Conservation (phyloP, 2,329 filamentous ascomycete genomes). For the Annulohypoxylon truncatum region DNA sequence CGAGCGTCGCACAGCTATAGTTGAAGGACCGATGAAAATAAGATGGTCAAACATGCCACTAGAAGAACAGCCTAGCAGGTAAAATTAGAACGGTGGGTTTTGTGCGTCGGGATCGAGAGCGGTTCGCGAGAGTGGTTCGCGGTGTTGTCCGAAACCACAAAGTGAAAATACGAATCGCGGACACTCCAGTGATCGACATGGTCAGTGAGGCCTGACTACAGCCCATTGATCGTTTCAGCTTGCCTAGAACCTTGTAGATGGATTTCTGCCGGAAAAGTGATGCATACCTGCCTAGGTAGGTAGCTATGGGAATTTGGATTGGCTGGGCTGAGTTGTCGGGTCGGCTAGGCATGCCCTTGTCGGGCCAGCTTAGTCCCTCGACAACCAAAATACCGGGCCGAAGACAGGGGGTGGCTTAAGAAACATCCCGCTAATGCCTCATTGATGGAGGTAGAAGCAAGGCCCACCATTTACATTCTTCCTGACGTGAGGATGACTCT, state of each 20-base stretch:
- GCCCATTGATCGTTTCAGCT: constrained; percentile 21
- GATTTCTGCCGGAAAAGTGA: constrained; percentile 6
- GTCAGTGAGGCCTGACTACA: constrained; percentile 8
- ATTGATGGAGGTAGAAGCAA: constrained; percentile 13
- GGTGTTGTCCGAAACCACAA: constrained; percentile 11
- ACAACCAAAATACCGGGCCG: constrained; percentile 27
- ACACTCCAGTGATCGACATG: constrained; percentile 5
- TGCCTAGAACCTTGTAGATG: constrained; percentile 4
- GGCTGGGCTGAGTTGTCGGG: constrained; percentile 28
- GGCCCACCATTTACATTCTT: constrained; percentile 11
- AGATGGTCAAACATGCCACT: constrained; percentile 17
- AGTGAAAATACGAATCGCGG: constrained; percentile 11
- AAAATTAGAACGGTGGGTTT: constrained; percentile 18
- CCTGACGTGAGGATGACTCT: constrained; percentile 12
- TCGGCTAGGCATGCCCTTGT: constrained; percentile 30
- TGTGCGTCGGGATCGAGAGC: constrained; percentile 20
- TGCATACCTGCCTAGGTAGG: constrained; percentile 1
- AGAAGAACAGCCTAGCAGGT: constrained; percentile 11
- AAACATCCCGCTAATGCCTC: constrained; percentile 15
- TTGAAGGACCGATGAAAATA: constrained; percentile 27
- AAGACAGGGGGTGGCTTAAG: constrained; percentile 24
- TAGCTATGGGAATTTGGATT: constrained; percentile 2
- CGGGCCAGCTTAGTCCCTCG: constrained; percentile 22
- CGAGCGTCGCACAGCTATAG: constrained; percentile 24
- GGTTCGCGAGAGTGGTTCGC: constrained; percentile 13